Evolutionary conservation across 768 basidiomycete species (phyloP), one percentile per base, ranked within the genome.

Genomic region (Lentinula edodes): DNA sequence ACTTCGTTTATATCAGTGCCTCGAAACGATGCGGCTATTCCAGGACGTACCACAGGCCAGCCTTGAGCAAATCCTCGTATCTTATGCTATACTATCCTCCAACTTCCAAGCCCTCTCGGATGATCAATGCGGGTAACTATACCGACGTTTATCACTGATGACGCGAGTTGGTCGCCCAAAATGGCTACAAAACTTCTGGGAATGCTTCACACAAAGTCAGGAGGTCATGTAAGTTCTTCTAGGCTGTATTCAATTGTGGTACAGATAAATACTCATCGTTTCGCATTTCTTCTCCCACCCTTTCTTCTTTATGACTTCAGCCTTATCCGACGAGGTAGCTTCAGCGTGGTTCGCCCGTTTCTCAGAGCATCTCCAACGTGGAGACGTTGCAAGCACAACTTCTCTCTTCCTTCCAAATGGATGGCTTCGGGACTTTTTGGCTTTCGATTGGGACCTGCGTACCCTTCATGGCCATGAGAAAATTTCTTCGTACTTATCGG

Each of bases 341-440:
- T 45, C 43, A 16, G 16, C 43, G 7, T 45, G 43, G 43, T 18
- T 45, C n/a, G 18, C 18, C 16, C 5, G 13, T 45, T 45, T 45
- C n/a, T 12, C 43, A 7, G 43, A 45, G 18, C 18, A n/a, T 39
- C 16, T 53, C 13, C 32, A 35, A 7, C 55, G 8, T 20, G 6
- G 28, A 56, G 41, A 56, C n/a, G 20, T 34, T 8, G 32, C 28
- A 9, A 38, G 38, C 20, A 13, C 20, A 1, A 28, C 45, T 4
- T 59, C 36, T 23, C 59, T 60, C 12, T 60, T 60, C 36, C 50
- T 15, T 43, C 51, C 59, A 6, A 23, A 52, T 28, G 51, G 59
- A 8, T 60, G 59, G 59, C 36, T 60, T 16, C 59, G 59, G 34
- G 59, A 60, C 18, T 39, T 50, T 41, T 20, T 60, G 15, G 51